phyloP scores from a whole-genome alignment of 495 filamentous ascomycete genomes.

The Friedmanniomyces endolithicus region DNA sequence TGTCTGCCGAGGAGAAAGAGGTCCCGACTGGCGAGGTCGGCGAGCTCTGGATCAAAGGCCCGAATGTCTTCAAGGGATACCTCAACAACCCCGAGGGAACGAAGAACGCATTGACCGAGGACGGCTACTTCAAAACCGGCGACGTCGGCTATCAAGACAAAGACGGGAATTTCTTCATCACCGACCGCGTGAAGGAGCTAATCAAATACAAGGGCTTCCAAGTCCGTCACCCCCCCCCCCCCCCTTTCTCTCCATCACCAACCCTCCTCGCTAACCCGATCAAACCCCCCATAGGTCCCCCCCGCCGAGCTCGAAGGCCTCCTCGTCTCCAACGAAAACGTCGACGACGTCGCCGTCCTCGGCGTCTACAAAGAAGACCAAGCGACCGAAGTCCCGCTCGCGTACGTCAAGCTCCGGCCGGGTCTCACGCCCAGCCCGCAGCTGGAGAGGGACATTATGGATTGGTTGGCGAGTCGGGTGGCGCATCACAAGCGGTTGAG shows the following conservation, averaged over 20 bases:
- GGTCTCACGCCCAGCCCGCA: constrained; percentile 17
- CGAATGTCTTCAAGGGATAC: constrained; percentile 33
- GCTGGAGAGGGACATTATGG: constrained; percentile 22
- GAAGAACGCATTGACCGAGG: constrained; percentile 27
- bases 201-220: constrained; percentile 38
- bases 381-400: constrained; percentile 25
- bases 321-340: constrained; percentile 31
- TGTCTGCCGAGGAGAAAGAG: constrained; percentile 29
- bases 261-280: no score
- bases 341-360: constrained; percentile 37
- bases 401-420: constrained; percentile 26
- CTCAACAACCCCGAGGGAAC: constrained; percentile 31
- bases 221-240: not conserved
- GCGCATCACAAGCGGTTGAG: constrained; percentile 30
- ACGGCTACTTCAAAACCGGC: constrained; percentile 30
- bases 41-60: constrained; percentile 30
- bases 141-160: constrained; percentile 29
- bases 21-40: constrained; percentile 27
- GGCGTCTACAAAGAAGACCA: constrained; percentile 30
- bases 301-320: constrained; percentile 39
- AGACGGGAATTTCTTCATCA: constrained; percentile 30
- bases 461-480: constrained; percentile 19
- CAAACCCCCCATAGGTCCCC: constrained; percentile 22
- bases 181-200: constrained; percentile 34
- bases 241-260: no score